Conservation (phyloP, 2,329 filamentous ascomycete genomes). For the Fusarium setosum region DNA sequence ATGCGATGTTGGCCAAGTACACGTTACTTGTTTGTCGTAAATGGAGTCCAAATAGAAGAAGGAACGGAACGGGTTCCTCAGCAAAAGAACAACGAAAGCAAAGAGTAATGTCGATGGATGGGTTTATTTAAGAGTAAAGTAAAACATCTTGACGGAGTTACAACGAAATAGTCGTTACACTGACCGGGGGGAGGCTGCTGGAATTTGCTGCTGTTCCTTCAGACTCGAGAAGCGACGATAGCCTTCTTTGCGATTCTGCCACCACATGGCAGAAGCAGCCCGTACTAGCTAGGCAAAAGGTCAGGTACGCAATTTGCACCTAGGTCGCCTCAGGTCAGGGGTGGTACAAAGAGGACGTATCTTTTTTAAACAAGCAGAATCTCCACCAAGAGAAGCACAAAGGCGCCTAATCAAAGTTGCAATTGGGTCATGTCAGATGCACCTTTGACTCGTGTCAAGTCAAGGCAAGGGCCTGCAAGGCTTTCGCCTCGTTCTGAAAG, state of each 20-base stretch:
- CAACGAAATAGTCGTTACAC: neutral
- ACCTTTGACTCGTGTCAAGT: constrained; percentile 10
- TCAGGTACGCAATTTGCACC: constrained; percentile 5
- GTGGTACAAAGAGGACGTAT: constrained; percentile 4
- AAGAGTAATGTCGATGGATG: neutral
- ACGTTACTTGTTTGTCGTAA: constrained; percentile 13
- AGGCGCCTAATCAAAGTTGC: constrained; percentile 15
- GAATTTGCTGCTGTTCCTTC: constrained; percentile 4
- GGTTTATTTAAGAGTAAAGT: neutral
- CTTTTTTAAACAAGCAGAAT: neutral
- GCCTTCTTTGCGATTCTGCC: constrained; percentile 38
- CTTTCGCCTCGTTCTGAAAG: neutral
- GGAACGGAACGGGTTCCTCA: constrained; percentile 7
- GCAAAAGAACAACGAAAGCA: neutral
- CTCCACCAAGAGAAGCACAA: constrained; percentile 26
- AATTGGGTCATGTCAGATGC: constrained; percentile 11
- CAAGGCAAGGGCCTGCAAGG: constrained; percentile 3
- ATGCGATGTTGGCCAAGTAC: constrained; percentile 33
- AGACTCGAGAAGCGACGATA: constrained; percentile 34
- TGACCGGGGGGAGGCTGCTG: constrained; percentile 1
- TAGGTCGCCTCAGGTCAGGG: constrained; percentile 15
- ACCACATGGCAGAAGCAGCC: neutral
- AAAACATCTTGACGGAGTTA: neutral
- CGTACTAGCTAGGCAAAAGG: neutral
- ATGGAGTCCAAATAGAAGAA: constrained; percentile 27